A percentile compares a stretch with the other conserved stretches of the same genome.
phyloP scores from a whole-genome alignment of 768 basidiomycete species.

The Serendipita sp. region DNA sequence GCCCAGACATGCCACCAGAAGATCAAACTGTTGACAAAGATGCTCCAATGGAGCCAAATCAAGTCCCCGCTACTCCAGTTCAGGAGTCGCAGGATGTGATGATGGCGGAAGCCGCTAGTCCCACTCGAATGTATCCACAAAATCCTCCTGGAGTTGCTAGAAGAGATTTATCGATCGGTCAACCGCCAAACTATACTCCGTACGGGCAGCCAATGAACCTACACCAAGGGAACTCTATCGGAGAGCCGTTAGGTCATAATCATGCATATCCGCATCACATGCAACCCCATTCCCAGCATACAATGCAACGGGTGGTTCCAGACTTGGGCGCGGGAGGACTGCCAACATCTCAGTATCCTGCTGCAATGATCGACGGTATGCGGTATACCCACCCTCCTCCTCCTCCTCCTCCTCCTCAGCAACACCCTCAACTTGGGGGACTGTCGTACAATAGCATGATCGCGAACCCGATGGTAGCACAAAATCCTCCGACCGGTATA shows the following conservation, averaged over 20 bases:
- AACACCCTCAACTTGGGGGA: neutral
- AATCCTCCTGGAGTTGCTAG: neutral
- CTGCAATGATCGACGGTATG: too few relatives aligned
- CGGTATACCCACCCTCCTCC: neutral
- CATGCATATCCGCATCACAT: neutral
- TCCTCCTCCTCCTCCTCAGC: neutral
- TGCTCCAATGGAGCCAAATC: neutral
- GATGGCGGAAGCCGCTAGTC: neutral
- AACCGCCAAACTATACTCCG: neutral
- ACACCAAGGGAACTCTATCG: neutral
- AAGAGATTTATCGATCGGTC: neutral
- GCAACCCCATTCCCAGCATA: neutral
- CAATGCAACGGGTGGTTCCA: neutral
- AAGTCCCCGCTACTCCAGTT: neutral
- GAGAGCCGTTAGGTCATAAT: neutral
- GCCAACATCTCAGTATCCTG: too few relatives aligned
- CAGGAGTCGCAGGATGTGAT: neutral
- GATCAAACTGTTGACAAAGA: neutral
- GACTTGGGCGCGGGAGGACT: neutral
- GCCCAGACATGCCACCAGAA: neutral
- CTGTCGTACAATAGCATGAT: neutral
- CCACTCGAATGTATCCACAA: neutral
- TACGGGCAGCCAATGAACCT: neutral
- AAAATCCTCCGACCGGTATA: neutral
- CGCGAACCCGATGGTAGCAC: neutral